Conservation (phyloP, 129 eudicot species). For the Saposhnikovia divaricata region DNA sequence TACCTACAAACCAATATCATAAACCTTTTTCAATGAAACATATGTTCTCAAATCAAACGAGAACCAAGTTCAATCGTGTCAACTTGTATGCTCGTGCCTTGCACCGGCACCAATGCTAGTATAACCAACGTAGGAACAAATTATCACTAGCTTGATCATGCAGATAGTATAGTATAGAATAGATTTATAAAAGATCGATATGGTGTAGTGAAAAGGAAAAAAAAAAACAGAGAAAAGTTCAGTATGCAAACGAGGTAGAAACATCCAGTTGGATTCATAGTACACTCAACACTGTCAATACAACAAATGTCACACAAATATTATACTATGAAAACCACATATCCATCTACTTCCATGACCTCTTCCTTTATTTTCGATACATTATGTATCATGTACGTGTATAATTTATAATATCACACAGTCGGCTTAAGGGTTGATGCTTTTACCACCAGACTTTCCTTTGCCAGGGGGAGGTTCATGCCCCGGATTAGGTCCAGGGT, state of each 20-base stretch:
- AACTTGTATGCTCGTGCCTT: too few relatives aligned
- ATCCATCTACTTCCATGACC: not conserved
- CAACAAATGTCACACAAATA: not conserved
- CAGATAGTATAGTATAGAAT: too few relatives aligned
- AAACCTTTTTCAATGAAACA: too few relatives aligned
- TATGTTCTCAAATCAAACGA: too few relatives aligned
- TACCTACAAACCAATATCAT: too few relatives aligned
- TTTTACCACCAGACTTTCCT: not conserved
- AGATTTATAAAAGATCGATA: too few relatives aligned
- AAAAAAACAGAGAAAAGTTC: too few relatives aligned
- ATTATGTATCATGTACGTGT: not conserved
- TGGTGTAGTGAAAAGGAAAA: too few relatives aligned
- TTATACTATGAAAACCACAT: not conserved
- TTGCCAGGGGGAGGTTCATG: conserved; percentile 1
- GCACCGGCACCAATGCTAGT: too few relatives aligned
- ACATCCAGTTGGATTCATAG: not conserved
- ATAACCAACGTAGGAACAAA: too few relatives aligned
- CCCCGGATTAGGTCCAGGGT: not conserved
- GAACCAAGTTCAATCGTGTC: too few relatives aligned
- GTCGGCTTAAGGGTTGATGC: not conserved
- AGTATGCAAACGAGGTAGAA: not conserved
- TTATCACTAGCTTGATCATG: too few relatives aligned
- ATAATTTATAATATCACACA: not conserved
- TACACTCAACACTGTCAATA: not conserved
- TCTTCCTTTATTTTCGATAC: not conserved